These are phyloP conservation scores for Liriodendron chinense DNA, from an alignment of 164 flowering plant species.

Conservation along the genomic window DNA sequence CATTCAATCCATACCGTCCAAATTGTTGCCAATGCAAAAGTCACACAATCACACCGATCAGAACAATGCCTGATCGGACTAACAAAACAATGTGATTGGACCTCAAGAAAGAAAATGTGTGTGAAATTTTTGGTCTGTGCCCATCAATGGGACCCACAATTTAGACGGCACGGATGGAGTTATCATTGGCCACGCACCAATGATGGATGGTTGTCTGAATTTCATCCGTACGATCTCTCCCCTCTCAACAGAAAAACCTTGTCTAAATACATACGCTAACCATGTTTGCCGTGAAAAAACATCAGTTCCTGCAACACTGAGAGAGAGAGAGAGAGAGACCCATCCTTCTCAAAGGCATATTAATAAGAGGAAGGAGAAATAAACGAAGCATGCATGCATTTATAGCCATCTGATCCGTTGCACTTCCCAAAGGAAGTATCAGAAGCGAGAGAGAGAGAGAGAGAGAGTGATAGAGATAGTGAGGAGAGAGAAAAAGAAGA, in stretches of 20 bases:
- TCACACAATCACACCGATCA: no score
- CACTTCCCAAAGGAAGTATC: background rate
- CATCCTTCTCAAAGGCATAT: background rate
- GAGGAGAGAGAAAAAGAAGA: background rate
- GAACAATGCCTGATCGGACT: no score
- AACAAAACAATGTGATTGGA: no score
- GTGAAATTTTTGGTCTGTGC: no score
- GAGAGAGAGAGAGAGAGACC: background rate
- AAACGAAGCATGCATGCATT: background rate
- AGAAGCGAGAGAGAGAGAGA: background rate
- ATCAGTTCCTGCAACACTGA: background rate
- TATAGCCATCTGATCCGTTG: background rate
- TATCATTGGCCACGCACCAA: background rate
- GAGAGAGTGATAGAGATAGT: background rate
- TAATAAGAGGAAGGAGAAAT: background rate
- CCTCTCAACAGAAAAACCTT: background rate
- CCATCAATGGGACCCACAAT: background rate
- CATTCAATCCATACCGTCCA: background rate
- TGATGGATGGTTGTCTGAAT: background rate
- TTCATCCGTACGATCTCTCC: background rate
- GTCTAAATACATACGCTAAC: background rate
- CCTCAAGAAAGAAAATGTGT: no score
- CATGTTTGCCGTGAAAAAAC: background rate
- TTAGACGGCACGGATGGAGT: background rate
- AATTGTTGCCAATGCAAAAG: no score